Evolutionary conservation across 2,329 filamentous ascomycete species (phyloP).

Genomic region (Apiospora rasikravindrae): DNA sequence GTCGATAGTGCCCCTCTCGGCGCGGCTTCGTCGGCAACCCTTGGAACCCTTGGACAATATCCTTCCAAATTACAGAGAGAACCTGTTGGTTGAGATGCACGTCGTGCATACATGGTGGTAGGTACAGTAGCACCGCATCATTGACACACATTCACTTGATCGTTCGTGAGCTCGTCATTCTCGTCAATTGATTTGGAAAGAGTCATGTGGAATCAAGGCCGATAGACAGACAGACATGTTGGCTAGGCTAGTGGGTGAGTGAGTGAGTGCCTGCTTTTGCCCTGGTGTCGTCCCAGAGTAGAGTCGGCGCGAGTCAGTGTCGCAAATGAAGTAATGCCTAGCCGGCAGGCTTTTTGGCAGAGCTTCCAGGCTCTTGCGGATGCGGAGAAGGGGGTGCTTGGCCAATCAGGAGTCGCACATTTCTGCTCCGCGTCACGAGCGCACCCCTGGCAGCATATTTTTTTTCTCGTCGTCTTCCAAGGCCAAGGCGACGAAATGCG

Average conservation of each 20-base stretch:
- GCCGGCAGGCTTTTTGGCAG: constrained; percentile 4
- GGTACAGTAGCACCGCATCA: not conserved
- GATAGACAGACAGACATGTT: no score
- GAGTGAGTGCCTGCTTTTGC: not conserved
- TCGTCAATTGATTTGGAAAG: not conserved
- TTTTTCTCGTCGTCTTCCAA: constrained; percentile 1
- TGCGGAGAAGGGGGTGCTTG: not conserved
- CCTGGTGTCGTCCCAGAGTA: not conserved
- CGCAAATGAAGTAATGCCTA: constrained; percentile 8
- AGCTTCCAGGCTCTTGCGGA: not conserved
- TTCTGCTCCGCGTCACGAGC: constrained; percentile 11
- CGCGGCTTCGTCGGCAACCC: constrained; percentile 18
- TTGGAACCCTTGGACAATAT: constrained; percentile 12
- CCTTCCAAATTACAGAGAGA: constrained; percentile 1
- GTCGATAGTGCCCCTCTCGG: constrained; percentile 14
- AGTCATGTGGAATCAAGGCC: not conserved
- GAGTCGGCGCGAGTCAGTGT: constrained; percentile 1
- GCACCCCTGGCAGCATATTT: not conserved
- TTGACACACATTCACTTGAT: not conserved
- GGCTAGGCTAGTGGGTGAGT: not conserved
- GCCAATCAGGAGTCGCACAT: not conserved
- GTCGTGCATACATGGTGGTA: not conserved
- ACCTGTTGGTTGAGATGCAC: not conserved
- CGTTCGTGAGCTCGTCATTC: not conserved
- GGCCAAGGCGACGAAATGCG: not conserved